phyloP scores from a whole-genome alignment of 2,329 filamentous ascomycete species.

The Alternaria triticina region DNA sequence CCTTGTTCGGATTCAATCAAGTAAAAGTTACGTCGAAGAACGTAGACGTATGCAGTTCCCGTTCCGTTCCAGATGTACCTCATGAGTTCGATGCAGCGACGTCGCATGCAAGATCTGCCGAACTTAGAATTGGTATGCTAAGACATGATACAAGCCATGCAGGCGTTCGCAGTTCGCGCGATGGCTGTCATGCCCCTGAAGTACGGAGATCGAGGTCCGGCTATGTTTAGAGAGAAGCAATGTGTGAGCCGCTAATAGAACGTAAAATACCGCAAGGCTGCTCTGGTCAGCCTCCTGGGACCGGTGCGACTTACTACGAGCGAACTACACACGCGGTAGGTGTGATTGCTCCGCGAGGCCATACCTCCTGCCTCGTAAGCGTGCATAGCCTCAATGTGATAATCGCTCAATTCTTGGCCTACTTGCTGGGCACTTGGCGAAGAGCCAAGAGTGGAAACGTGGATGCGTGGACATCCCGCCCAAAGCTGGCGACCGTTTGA shows the following conservation, averaged over 20 bases:
- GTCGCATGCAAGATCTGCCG: neutral
- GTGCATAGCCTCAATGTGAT: conserved; percentile 2
- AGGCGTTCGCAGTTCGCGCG: neutral
- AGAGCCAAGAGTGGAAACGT: conserved; percentile 8
- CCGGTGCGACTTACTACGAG: neutral
- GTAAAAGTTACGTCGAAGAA: neutral
- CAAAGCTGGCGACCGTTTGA: neutral
- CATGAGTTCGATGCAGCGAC: neutral
- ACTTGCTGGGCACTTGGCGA: conserved; percentile 4
- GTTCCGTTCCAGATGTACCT: neutral
- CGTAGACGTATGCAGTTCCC: neutral
- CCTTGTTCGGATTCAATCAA: neutral
- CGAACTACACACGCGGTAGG: neutral
- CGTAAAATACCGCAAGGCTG: neutral
- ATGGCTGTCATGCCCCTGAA: neutral
- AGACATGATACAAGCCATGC: neutral
- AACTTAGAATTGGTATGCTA: neutral
- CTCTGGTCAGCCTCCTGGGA: neutral
- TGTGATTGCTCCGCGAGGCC: neutral
- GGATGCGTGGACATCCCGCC: conserved; percentile 4
- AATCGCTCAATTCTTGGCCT: conserved; percentile 8
- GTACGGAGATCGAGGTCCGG: neutral
- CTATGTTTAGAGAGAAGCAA: neutral
- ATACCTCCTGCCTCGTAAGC: neutral
- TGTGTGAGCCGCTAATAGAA: neutral